Evolutionary conservation across 2,329 filamentous ascomycete species (phyloP).

Genomic region (Chaetothyriales sp.): DNA sequence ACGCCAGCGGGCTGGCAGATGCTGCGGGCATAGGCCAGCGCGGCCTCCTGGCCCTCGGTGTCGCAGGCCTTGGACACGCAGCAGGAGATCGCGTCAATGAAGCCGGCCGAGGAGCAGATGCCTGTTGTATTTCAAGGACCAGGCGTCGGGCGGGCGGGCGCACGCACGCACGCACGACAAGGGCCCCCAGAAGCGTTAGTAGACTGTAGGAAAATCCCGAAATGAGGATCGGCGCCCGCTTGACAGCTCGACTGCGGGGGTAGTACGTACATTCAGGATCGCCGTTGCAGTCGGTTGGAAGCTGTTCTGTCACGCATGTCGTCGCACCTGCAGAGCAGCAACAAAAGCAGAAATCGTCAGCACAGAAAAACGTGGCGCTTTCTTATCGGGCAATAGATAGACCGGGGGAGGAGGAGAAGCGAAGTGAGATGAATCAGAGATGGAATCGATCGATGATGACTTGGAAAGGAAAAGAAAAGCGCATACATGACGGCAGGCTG

Average conservation of each 20-base stretch:
- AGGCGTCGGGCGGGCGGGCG: no score
- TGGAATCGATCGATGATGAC: no score
- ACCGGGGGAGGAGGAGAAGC: background rate
- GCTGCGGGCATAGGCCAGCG: constrained; percentile 14
- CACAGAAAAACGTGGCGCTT: background rate
- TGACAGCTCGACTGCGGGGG: background rate
- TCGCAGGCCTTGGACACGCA: constrained; percentile 34
- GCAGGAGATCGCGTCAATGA: constrained; percentile 35
- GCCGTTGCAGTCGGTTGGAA: constrained; percentile 26
- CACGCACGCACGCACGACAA: background rate
- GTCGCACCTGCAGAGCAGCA: constrained; percentile 11
- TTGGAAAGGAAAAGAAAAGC: background rate
- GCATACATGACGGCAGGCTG: constrained; percentile 10
- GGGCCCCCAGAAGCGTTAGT: background rate
- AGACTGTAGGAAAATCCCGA: no score
- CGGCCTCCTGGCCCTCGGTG: constrained; percentile 27
- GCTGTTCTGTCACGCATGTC: constrained; percentile 27
- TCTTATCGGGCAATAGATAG: background rate
- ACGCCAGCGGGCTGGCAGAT: constrained; percentile 27
- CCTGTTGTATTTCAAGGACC: no score
- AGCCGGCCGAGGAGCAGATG: constrained; percentile 33
- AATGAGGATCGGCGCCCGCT: no score
- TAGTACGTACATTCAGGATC: constrained; percentile 28
- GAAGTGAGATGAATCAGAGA: no score
- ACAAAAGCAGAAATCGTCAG: constrained; percentile 1